Evolutionary conservation across 176 grass and related monocot species (phyloP).

Genomic region (Thalia dealbata): DNA sequence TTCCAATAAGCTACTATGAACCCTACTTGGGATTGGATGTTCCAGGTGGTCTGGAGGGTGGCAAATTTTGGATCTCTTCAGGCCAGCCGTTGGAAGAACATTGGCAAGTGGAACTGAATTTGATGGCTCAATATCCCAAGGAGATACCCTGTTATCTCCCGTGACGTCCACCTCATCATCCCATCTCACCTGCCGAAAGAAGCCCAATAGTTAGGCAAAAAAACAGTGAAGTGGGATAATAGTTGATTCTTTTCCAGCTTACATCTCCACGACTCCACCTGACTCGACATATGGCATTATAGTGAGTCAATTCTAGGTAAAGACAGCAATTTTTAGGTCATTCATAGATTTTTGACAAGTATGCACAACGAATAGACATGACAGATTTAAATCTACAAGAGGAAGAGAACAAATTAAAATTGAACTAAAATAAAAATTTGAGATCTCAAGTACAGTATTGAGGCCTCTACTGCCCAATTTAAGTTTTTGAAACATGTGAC

Average conservation of each 20-base stretch:
- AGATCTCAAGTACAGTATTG: neutral
- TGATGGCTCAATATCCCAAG: slow-evolving; percentile 80
- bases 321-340: too few species aligned
- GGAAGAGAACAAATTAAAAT: neutral
- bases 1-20: neutral
- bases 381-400: slow-evolving; percentile 17
- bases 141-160: slow-evolving; percentile 66
- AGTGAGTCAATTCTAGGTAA: too few species aligned
- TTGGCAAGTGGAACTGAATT: slow-evolving; percentile 26
- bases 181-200: slow-evolving; percentile 60
- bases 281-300: too few species aligned
- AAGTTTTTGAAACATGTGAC: neutral
- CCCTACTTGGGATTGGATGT: slow-evolving; percentile 37
- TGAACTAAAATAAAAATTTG: neutral
- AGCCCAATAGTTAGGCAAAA: neutral
- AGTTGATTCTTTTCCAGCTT: too few species aligned
- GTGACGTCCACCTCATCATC: slow-evolving; percentile 38
- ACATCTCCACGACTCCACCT: too few species aligned
- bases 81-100: slow-evolving; percentile 36
- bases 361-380: slow-evolving; percentile 36
- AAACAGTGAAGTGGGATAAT: too few species aligned
- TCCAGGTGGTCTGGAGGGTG: slow-evolving; percentile 38
- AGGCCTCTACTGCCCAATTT: neutral
- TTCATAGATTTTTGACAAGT: too few species aligned
- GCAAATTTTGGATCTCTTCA: slow-evolving; percentile 63